Conservation (phyloP, 257 asterid genomes). For the Scutellaria minor region DNA sequence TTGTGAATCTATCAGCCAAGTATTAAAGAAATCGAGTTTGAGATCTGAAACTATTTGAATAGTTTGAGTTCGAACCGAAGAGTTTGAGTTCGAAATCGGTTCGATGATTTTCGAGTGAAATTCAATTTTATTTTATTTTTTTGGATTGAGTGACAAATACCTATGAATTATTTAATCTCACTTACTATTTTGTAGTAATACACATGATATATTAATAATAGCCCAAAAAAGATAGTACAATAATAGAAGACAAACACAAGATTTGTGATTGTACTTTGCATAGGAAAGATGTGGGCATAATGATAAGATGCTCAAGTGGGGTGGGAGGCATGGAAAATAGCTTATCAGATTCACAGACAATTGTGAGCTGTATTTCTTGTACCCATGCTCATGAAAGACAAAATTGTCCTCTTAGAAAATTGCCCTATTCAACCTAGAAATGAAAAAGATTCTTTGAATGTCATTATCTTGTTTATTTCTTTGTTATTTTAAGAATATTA, state of each 20-base stretch:
- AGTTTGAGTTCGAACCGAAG: too few relatives aligned
- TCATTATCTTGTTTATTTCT: constrained; percentile 6
- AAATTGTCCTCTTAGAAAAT: background rate
- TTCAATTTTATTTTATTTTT: too few relatives aligned
- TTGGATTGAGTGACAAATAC: background rate
- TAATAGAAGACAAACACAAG: constrained; percentile 15
- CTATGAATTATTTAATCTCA: background rate
- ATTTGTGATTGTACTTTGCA: constrained; percentile 18
- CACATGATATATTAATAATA: background rate
- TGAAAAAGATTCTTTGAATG: constrained; percentile 1
- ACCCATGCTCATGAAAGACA: constrained; percentile 1
- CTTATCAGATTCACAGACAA: background rate
- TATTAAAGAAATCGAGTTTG: too few relatives aligned
- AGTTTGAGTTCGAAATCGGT: too few relatives aligned
- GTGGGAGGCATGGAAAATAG: constrained; percentile 15
- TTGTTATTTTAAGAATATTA: background rate
- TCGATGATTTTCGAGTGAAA: too few relatives aligned
- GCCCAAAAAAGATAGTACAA: background rate
- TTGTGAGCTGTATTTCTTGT: constrained; percentile 36
- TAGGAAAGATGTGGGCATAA: background rate
- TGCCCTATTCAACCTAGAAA: background rate
- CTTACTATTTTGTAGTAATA: background rate
- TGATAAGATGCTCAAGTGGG: constrained; percentile 16
- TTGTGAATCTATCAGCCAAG: too few relatives aligned
- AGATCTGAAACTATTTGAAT: too few relatives aligned